Evolutionary conservation across 1,284 basidiomycete genomes (phyloP).

Genomic region (Trichosporon coremiiforme): DNA sequence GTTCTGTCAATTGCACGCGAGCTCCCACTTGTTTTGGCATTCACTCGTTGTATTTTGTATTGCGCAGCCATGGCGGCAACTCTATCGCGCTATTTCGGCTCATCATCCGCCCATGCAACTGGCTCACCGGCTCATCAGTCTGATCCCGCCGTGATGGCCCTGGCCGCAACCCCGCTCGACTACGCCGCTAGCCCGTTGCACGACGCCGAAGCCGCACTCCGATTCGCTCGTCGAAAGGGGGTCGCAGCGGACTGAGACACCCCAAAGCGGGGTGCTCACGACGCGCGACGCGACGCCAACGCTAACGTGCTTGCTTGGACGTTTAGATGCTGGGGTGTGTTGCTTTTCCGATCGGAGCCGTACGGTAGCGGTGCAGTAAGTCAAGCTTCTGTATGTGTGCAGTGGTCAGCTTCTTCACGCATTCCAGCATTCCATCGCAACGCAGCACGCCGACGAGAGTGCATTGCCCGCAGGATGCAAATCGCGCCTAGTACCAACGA

Average conservation of each 20-base stretch:
- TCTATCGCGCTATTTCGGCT: not conserved
- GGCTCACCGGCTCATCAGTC: not conserved
- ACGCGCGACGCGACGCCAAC: too few species aligned
- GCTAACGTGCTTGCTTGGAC: too few species aligned
- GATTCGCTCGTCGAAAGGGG: not conserved
- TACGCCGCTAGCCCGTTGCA: not conserved
- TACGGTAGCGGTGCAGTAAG: not conserved
- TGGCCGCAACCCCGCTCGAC: not conserved
- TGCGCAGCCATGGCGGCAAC: not conserved
- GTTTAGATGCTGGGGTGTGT: too few species aligned
- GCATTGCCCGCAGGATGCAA: not conserved
- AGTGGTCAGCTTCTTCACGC: too few species aligned
- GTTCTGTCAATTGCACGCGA: not conserved
- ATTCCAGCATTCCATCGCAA: not conserved
- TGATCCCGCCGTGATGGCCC: too few species aligned
- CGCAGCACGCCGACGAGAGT: not conserved
- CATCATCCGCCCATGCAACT: not conserved
- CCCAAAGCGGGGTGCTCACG: not conserved
- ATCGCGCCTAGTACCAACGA: too few species aligned
- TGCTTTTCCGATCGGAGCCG: not conserved
- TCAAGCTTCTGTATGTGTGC: too few species aligned
- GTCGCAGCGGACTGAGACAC: not conserved
- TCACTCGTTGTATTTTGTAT: not conserved
- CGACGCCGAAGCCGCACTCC: not conserved
- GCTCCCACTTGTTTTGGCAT: not conserved